Conservation (phyloP, 2,329 filamentous ascomycete species). For the Aspergillus puulaauensis region DNA sequence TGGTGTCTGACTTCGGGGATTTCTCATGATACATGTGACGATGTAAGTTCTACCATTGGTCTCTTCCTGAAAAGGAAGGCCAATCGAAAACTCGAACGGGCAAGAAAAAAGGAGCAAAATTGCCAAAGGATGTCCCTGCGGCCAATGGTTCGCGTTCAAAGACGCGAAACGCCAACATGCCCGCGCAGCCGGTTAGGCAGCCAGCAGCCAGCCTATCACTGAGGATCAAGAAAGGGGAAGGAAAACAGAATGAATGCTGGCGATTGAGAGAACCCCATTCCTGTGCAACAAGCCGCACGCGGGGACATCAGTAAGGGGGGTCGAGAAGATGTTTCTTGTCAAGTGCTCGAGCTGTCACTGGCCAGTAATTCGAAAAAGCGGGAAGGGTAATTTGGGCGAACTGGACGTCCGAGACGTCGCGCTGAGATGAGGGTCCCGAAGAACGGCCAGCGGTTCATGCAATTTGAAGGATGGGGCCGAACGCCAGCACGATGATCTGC, state of each 20-base stretch:
- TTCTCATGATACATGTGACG: conserved; percentile 11
- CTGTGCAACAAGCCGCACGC: conserved; percentile 34
- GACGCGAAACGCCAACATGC: not conserved
- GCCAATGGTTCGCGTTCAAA: conserved; percentile 1
- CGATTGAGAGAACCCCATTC: conserved; percentile 9
- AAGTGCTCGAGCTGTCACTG: not conserved
- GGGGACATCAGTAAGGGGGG: conserved; percentile 32
- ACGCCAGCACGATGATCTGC: conserved; percentile 29
- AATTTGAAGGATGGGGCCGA: conserved; percentile 16
- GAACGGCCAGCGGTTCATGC: conserved; percentile 21
- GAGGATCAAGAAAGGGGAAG: not conserved
- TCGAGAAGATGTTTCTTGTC: conserved; percentile 7
- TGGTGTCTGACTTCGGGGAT: conserved; percentile 11
- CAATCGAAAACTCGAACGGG: not conserved
- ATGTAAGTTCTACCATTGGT: conserved; percentile 9
- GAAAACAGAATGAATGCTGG: not conserved
- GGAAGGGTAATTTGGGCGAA: not conserved
- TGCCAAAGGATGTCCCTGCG: not conserved
- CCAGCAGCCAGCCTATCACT: conserved; percentile 1
- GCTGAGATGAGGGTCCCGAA: not conserved
- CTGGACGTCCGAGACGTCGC: not conserved
- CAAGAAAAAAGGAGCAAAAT: not conserved
- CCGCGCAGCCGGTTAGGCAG: not conserved
- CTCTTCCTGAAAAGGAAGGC: not conserved
- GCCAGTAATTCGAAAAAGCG: not conserved